Conservation (phyloP, 1,284 basidiomycete species). For the Heliocybe sulcata region DNA sequence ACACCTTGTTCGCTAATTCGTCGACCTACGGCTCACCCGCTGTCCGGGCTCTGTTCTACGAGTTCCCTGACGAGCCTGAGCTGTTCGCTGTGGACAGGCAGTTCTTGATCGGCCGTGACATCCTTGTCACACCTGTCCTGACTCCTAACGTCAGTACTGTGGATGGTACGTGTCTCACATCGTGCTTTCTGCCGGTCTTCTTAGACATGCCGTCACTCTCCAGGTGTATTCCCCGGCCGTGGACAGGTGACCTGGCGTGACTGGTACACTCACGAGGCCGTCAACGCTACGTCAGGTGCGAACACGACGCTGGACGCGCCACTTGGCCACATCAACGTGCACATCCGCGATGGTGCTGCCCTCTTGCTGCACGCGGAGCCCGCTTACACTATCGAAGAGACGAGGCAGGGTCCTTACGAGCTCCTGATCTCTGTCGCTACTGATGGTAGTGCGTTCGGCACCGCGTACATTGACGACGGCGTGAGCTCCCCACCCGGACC, state of each 20-base stretch:
- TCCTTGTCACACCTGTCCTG: conserved; percentile 72
- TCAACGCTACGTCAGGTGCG: conserved; percentile 27
- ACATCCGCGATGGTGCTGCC: conserved; percentile 54
- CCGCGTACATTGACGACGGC: conserved; percentile 62
- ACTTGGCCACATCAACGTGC: conserved; percentile 65
- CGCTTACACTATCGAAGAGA: conserved; percentile 53
- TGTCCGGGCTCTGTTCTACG: conserved; percentile 68
- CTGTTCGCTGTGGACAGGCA: conserved; percentile 60
- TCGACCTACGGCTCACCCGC: conserved; percentile 59
- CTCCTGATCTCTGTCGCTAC: conserved; percentile 46
- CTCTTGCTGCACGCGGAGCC: conserved; percentile 48
- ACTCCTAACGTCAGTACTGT: conserved; percentile 49
- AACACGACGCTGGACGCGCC: conserved; percentile 47
- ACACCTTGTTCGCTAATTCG: conserved; percentile 69
- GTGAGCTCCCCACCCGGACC: conserved; percentile 44
- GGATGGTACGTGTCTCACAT: conserved; percentile 29
- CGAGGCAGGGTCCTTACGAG: conserved; percentile 43
- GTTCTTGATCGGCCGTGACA: conserved; percentile 61
- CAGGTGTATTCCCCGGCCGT: conserved; percentile 56
- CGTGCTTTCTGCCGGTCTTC: neutral
- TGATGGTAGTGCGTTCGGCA: conserved; percentile 41
- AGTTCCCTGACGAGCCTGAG: conserved; percentile 66
- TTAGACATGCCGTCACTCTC: neutral
- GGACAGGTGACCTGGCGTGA: conserved; percentile 64
- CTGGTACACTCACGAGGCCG: conserved; percentile 63